phyloP scores from a whole-genome alignment of 2,329 filamentous ascomycete species.

The Alternaria hordeiaustralica region DNA sequence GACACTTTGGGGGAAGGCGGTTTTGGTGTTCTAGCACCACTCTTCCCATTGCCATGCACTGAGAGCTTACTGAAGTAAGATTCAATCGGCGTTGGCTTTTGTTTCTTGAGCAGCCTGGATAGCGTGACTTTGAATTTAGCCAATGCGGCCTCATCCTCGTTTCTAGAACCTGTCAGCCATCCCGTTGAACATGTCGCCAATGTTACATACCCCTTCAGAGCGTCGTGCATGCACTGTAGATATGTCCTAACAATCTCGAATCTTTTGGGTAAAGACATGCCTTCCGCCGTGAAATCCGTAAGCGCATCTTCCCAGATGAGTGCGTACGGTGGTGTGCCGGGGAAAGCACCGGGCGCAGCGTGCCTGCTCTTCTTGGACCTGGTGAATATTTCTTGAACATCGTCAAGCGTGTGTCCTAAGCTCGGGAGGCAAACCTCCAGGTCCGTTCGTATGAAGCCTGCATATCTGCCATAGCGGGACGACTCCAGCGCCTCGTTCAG shows the following conservation, averaged over 20 bases:
- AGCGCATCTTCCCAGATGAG: slow-evolving; percentile 60
- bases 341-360: slow-evolving; percentile 42
- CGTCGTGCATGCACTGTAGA: slow-evolving; percentile 52
- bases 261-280: slow-evolving; percentile 55
- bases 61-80: slow-evolving; percentile 42
- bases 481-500: slow-evolving; percentile 55
- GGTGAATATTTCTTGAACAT: slow-evolving; percentile 53
- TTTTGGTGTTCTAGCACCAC: slow-evolving; percentile 36
- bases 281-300: slow-evolving; percentile 55
- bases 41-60: slow-evolving; percentile 25
- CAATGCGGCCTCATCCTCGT: slow-evolving; percentile 40
- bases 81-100: slow-evolving; percentile 43
- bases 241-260: slow-evolving; percentile 60
- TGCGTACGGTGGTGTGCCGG: slow-evolving; percentile 52
- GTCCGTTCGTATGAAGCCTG: slow-evolving; percentile 53
- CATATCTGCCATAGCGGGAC: slow-evolving; percentile 46
- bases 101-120: slow-evolving; percentile 43
- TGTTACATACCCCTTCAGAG: slow-evolving; percentile 55
- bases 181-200: not conserved
- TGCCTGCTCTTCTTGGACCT: slow-evolving; percentile 41
- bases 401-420: slow-evolving; percentile 59
- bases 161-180: slow-evolving; percentile 30
- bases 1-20: slow-evolving; percentile 32
- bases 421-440: slow-evolving; percentile 57
- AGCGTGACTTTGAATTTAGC: slow-evolving; percentile 34